Evolutionary conservation across 441 rosid genomes (phyloP).

Genomic region (Brassica hybrid): DNA sequence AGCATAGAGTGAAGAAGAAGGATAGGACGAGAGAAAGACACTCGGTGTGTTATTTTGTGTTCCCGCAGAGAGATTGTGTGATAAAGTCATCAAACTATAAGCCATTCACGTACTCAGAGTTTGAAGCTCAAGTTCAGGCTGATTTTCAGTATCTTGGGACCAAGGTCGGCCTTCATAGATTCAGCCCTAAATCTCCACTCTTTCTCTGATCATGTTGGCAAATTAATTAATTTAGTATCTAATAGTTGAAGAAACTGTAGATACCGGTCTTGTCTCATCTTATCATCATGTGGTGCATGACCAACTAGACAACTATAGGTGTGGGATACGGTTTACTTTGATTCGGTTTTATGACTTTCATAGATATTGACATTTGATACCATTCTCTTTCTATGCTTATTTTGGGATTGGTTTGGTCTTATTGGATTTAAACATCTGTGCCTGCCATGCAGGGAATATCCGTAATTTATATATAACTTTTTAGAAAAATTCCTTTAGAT

Average conservation of each 20-base stretch:
- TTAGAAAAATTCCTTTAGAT: too few relatives aligned
- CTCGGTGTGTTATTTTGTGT: constrained; percentile 81
- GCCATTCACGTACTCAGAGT: constrained; percentile 71
- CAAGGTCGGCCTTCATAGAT: constrained; percentile 68
- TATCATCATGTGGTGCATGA: constrained; percentile 6
- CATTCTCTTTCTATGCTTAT: neutral
- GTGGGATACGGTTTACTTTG: constrained; percentile 13
- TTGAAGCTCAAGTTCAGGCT: constrained; percentile 66
- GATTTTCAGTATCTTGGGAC: constrained; percentile 59
- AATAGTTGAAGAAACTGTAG: neutral
- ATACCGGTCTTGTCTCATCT: constrained; percentile 13
- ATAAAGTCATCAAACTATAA: constrained; percentile 65
- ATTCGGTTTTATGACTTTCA: neutral
- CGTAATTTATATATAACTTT: neutral
- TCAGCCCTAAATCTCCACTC: constrained; percentile 42
- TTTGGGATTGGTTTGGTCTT: neutral
- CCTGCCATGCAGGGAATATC: neutral
- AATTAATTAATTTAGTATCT: neutral
- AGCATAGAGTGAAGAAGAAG: constrained; percentile 64
- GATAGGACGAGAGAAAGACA: constrained; percentile 49
- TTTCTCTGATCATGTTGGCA: constrained; percentile 7
- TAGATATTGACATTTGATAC: neutral
- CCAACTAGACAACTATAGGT: neutral
- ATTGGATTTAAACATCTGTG: neutral
- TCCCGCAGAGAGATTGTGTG: constrained; percentile 61